Percentiles rank a stretch among this genome's conserved stretches.
These are phyloP conservation scores for Vaccinium corymbosum DNA, from an alignment of 148 eudicot genomes.

Conservation along the genomic window DNA sequence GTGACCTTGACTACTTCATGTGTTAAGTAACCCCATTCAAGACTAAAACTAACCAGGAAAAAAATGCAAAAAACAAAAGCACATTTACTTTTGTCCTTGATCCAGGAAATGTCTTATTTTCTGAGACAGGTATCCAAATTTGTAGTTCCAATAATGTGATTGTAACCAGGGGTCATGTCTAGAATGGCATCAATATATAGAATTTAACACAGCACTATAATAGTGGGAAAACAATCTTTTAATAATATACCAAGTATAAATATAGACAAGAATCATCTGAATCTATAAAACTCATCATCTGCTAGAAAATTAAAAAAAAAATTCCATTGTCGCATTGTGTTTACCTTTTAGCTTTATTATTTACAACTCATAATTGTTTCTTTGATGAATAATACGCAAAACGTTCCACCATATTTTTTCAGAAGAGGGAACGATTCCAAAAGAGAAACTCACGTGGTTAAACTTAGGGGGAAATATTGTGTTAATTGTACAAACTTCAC, in stretches of 20 bases:
- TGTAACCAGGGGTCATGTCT: background rate
- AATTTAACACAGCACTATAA: background rate
- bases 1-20: background rate
- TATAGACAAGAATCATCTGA: background rate
- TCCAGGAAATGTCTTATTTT: background rate
- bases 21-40: background rate
- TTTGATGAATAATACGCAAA: background rate
- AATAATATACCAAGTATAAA: background rate
- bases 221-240: background rate
- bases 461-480: background rate
- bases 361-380: background rate
- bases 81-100: background rate
- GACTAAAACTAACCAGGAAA: background rate
- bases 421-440: background rate
- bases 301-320: background rate
- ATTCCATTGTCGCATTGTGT: background rate
- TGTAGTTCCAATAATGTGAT: background rate
- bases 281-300: background rate
- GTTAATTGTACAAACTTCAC: background rate
- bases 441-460: background rate
- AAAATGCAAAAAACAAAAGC: background rate
- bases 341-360: background rate
- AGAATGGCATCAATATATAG: background rate
- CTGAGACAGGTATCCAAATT: background rate
- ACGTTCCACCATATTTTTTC: background rate